phyloP scores from a whole-genome alignment of 108 stramenopile genomes.

The Cyclotella distinguenda region DNA sequence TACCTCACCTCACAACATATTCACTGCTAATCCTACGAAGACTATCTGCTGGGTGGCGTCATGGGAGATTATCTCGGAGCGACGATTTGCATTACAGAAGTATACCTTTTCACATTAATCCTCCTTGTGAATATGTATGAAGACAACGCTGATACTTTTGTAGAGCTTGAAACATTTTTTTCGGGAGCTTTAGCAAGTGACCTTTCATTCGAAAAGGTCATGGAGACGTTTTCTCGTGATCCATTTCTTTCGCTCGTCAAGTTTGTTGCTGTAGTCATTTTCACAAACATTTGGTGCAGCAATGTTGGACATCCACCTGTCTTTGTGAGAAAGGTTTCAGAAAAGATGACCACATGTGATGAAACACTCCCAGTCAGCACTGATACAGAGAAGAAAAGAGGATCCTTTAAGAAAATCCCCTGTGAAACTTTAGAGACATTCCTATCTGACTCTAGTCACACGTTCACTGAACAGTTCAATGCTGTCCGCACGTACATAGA shows the following conservation, averaged over 20 bases:
- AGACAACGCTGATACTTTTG: background rate
- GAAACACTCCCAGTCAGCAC: background rate
- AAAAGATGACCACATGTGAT: background rate
- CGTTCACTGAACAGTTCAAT: conserved; percentile 42
- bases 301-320: conserved; percentile 23
- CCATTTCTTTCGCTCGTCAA: conserved; percentile 6
- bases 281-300: conserved; percentile 12
- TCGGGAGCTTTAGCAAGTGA: background rate
- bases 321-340: conserved; percentile 8
- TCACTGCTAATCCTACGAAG: conserved; percentile 19
- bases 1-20: too few species aligned
- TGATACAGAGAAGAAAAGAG: background rate
- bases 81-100: conserved; percentile 67
- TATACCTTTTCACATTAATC: conserved; percentile 40
- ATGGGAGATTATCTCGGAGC: conserved; percentile 83
- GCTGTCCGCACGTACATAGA: conserved; percentile 61
- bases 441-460: conserved; percentile 4
- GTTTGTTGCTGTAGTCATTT: background rate
- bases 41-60: conserved; percentile 55
- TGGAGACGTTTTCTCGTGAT: background rate
- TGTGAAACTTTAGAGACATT: conserved; percentile 9
- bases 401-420: background rate
- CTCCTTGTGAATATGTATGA: conserved; percentile 1
- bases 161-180: background rate
- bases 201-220: background rate